These are phyloP conservation scores for Zygotorulaspora sp. DNA, from an alignment of 805 yeast genomes.

Conservation along the genomic window DNA sequence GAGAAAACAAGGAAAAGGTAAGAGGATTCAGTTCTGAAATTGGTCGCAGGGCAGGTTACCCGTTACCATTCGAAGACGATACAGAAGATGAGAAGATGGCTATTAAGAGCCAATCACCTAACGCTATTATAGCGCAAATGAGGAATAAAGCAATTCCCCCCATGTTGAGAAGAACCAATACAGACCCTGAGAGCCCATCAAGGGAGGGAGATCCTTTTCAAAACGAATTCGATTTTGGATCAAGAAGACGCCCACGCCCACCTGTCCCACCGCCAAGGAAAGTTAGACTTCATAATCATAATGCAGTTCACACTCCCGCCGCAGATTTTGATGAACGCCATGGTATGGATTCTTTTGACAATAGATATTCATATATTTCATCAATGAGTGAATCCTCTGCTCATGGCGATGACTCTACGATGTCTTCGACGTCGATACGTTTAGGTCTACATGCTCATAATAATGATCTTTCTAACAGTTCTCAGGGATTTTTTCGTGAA, in stretches of 20 bases:
- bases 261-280: conserved; percentile 25
- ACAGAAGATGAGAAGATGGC: conserved; percentile 8
- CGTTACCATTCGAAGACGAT: conserved; percentile 8
- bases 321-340: conserved; percentile 1
- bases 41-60: conserved; percentile 20
- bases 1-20: conserved; percentile 6
- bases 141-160: conserved; percentile 3
- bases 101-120: conserved; percentile 3
- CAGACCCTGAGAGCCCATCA: background rate
- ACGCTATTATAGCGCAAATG: conserved; percentile 8
- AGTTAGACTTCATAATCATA: background rate
- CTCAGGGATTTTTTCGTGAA: conserved; percentile 25
- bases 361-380: conserved; percentile 19
- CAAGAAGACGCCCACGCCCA: conserved; percentile 18
- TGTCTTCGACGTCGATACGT: conserved; percentile 19
- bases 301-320: background rate
- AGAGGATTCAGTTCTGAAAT: conserved; percentile 22
- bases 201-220: conserved; percentile 23
- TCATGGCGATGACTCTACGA: conserved; percentile 15
- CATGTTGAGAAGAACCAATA: background rate
- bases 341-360: conserved; percentile 6
- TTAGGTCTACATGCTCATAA: conserved; percentile 3
- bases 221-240: conserved; percentile 25
- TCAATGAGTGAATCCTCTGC: conserved; percentile 18
- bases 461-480: conserved; percentile 3